Percentiles rank a stretch among this genome's conserved stretches.
These are phyloP conservation scores for Leccinum variicolor DNA, from an alignment of 768 basidiomycete genomes.

Conservation along the genomic window DNA sequence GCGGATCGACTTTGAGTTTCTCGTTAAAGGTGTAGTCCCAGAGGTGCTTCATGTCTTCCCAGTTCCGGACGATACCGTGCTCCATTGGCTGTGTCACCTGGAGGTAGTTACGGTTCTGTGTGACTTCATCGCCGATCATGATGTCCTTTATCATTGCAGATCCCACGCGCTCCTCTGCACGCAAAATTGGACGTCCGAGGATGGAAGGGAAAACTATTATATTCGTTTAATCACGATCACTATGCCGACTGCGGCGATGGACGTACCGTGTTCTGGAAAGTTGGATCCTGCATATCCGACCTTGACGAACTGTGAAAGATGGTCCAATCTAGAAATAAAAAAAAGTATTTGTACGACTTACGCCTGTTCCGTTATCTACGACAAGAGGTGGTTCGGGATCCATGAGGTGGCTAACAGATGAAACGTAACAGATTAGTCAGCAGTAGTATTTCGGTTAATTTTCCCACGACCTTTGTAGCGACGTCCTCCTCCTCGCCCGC, in stretches of 20 bases:
- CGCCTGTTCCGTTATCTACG: constrained; percentile 88
- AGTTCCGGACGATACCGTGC: constrained; percentile 97
- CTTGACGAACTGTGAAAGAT: constrained; percentile 75
- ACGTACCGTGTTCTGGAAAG: constrained; percentile 88
- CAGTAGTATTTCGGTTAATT: not conserved
- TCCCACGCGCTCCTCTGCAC: constrained; percentile 94
- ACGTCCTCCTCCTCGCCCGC: not conserved
- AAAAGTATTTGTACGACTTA: constrained; percentile 36
- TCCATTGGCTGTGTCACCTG: constrained; percentile 99
- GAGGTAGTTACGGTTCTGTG: constrained; percentile 89
- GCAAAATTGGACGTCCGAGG: constrained; percentile 93
- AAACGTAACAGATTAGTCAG: constrained; percentile 8
- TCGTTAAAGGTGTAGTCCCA: constrained; percentile 99
- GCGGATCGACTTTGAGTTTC: constrained; percentile 86
- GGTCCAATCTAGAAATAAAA: not conserved
- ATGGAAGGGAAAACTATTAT: constrained; percentile 89
- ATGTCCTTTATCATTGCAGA: constrained; percentile 89
- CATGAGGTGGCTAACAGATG: constrained; percentile 17
- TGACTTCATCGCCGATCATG: constrained; percentile 98
- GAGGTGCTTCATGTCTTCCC: constrained; percentile 98
- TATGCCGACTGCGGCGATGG: not conserved
- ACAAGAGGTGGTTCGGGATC: constrained; percentile 53
- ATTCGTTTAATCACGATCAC: not conserved
- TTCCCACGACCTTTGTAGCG: not conserved
- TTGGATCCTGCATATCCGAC: constrained; percentile 90